phyloP scores from a whole-genome alignment of 2,329 filamentous ascomycete genomes.

The Ilyonectria robusta region DNA sequence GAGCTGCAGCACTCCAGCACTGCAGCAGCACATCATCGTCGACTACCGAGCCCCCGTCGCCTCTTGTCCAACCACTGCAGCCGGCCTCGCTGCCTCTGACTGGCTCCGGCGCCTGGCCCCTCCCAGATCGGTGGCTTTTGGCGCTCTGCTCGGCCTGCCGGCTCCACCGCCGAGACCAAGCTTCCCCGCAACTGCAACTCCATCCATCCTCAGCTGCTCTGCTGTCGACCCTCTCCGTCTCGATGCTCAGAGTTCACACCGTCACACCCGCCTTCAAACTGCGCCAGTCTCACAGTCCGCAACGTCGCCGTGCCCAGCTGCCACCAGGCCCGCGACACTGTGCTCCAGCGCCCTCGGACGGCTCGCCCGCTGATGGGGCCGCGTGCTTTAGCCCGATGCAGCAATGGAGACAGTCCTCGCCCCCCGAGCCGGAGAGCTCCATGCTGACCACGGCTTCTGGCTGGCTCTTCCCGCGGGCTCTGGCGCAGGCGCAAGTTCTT shows the following conservation, averaged over 20 bases:
- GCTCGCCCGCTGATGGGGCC: constrained; percentile 39
- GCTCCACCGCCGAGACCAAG: constrained; percentile 34
- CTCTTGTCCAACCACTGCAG: constrained; percentile 29
- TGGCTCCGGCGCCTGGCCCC: constrained; percentile 32
- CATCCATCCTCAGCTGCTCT: constrained; percentile 14
- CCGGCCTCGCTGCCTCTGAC: constrained; percentile 31
- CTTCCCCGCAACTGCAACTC: constrained; percentile 46
- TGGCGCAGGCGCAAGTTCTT: constrained; percentile 16
- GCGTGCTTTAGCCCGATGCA: constrained; percentile 45
- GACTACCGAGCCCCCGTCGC: constrained; percentile 17
- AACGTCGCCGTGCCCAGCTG: constrained; percentile 11
- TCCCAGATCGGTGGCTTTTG: constrained; percentile 44
- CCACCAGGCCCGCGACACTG: constrained; percentile 26
- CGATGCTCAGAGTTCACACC: constrained; percentile 49
- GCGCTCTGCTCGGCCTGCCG: constrained; percentile 32
- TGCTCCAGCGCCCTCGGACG: constrained; percentile 28
- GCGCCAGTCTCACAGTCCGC: constrained; percentile 42
- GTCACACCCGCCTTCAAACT: constrained; percentile 36
- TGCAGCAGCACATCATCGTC: constrained; percentile 31
- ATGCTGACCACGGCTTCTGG: constrained; percentile 11
- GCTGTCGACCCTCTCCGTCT: constrained; percentile 40
- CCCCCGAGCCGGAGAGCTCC: constrained; percentile 33
- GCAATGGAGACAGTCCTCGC: constrained; percentile 21
- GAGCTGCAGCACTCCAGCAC: constrained; percentile 16
- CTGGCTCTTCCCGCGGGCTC: constrained; percentile 20